Percentiles rank a stretch among this genome's conserved stretches.
phyloP scores from a whole-genome alignment of 106 monocot species.

The Allium cepa region DNA sequence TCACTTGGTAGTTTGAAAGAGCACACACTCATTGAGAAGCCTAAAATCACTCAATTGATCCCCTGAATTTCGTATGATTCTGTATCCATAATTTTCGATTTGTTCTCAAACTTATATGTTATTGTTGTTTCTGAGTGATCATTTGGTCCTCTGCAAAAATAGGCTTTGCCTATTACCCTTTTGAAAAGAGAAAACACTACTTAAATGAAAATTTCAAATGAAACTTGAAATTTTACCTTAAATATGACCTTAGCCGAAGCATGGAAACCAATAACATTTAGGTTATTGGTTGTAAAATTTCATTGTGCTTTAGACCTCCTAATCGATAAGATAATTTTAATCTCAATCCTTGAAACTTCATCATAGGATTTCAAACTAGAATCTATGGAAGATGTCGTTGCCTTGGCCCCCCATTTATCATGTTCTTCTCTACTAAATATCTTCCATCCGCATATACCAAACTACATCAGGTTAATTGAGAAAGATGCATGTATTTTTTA shows the following conservation, averaged over 20 bases:
- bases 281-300: constrained; percentile 45
- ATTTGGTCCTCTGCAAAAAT: constrained; percentile 13
- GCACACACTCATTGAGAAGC: constrained; percentile 17
- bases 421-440: constrained; percentile 53
- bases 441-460: constrained; percentile 40
- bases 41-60: constrained; percentile 65
- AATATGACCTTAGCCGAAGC: constrained; percentile 65
- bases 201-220: neutral
- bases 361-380: constrained; percentile 59
- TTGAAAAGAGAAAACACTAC: neutral
- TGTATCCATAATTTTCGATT: constrained; percentile 33
- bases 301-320: constrained; percentile 66
- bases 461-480: neutral
- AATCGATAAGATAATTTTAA: constrained; percentile 64
- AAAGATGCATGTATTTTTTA: too few relatives aligned
- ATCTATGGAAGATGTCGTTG: constrained; percentile 41
- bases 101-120: constrained; percentile 43
- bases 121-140: constrained; percentile 37
- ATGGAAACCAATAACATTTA: constrained; percentile 37
- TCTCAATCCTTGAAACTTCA: constrained; percentile 41
- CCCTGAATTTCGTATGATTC: constrained; percentile 55
- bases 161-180: neutral
- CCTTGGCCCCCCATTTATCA: constrained; percentile 65
- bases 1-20: too few relatives aligned
- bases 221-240: constrained; percentile 35